Base-by-base conservation (phyloP, 2,329 filamentous ascomycete genomes). In the Botrytis squamosa region DNA sequence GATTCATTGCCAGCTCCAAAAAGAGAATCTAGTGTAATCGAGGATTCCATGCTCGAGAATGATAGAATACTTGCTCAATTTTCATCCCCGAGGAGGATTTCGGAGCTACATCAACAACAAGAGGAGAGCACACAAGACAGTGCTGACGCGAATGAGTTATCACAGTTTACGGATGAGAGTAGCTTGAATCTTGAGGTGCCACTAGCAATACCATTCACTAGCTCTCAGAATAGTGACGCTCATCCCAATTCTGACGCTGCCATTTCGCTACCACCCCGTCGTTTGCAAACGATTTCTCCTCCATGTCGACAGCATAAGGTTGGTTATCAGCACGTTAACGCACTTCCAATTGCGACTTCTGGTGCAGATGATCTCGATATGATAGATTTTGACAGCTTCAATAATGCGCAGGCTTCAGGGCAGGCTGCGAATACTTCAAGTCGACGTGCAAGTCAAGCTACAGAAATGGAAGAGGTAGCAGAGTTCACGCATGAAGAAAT, bases 31-130 rank as follows among this genome's bases (percentile, higher is more conserved):
- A 89, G 86, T 73, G 82, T 86, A 42, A 83, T 90, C 33, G 84
- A 83, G 16, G 88, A 91, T 77, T 91, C 88, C 0, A 85, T 88
- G 76, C 85, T 84, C 0, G 79, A 82, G 12, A 82, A 83, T 71
- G 75, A 81, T 78, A 68, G 80, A 20, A 75, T 77, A 0, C 75
- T 83, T 1, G 66, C 78, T 2, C 78, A 78, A 22, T 82, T 83
- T 38, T 83, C 82, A 29, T 87, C 88, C 0, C 88, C 88, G 0
- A 86, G 85, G 1, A 83, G 85, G 57, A 80, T 88, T 0, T 77
- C 89, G 18, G 84, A 87, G 74, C 83, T 84, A 38, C 87, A 86
- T 74, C 81, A 88, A 5, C 84, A 85, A 68, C 76, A 77, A 14
- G 80, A 79, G 38, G 80, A 81, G 55, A 81, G 75, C 25, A 68